Base-by-base conservation (phyloP, 2,329 filamentous ascomycete genomes). In the Colletotrichum sp. region DNA sequence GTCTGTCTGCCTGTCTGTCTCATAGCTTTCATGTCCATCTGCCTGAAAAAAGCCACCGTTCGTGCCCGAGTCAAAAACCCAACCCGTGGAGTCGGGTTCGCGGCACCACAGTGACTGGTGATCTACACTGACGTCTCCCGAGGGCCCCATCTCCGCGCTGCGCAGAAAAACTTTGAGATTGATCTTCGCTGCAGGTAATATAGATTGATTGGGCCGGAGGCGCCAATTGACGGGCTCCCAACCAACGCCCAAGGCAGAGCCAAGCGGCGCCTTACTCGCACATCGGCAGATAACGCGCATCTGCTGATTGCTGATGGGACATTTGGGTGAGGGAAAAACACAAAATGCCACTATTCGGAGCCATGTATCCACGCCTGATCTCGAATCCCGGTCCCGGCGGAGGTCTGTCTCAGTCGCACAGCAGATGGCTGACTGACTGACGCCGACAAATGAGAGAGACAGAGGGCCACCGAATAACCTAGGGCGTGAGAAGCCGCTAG, bases 391-490 rank as follows among this genome's bases (percentile, higher is more conserved):
- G 62, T 43, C 62, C 34, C 10, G 62, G 38, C 59, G n/a, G 59
- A 58, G 28, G 58, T 61, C 18, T 61, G 58, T 61, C 18, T 61
- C 28, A 61, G 26, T 30, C n/a, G 43, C 43, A 52, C n/a, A 61
- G 4, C 58, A 24, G 64, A 65, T 28, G 52, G 13, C 62, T 18
- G 48, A 7, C 43, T n/a, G 24, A 32, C 43, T 43, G 24, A 48
- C 18, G 21, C n/a, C 21, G 12, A 61, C 24, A n/a, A 18, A 65
- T 36, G 32, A 52, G 62, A 58, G 21, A 65, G 43, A 7, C 26
- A 61, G 18, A 21, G 63, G 14, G 30, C 71, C 71, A 74, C 67
- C 43, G 8, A 74, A 71, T 71, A 65, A 28, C 28, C 71, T 74
- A 26, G 48, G 71, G 56, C 38, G 18, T 12, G 16, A 13, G 12